Conservation (phyloP, 371 early-diverging fungal species). For the Syncephalastrum racemosum region DNA sequence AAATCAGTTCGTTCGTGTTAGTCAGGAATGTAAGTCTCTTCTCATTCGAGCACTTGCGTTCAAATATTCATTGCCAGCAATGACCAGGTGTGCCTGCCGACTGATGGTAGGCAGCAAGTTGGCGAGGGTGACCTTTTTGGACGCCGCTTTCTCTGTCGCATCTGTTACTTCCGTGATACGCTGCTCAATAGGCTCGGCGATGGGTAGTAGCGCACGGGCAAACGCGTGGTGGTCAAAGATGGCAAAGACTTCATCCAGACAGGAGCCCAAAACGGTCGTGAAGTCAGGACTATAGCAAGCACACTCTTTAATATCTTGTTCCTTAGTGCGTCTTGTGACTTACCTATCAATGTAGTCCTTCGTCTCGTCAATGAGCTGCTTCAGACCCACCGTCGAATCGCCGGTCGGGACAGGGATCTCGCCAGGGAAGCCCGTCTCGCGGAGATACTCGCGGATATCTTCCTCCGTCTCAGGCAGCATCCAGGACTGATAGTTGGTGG, state of each 20-base stretch:
- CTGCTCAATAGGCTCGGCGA: constrained; percentile 14
- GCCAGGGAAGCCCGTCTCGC: constrained; percentile 52
- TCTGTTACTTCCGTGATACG: constrained; percentile 32
- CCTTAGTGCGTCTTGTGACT: not conserved
- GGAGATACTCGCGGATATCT: constrained; percentile 61
- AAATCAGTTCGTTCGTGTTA: not conserved
- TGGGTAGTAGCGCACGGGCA: constrained; percentile 28
- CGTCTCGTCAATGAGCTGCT: constrained; percentile 75
- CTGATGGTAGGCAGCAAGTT: constrained; percentile 76
- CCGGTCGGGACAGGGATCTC: constrained; percentile 17
- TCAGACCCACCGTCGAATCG: constrained; percentile 44
- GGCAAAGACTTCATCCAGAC: constrained; percentile 63
- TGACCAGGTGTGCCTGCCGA: constrained; percentile 73
- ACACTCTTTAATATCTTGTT: not conserved
- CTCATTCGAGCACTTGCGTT: constrained; percentile 49
- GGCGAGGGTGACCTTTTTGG: constrained; percentile 67
- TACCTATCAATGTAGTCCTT: constrained; percentile 80
- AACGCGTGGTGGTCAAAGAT: constrained; percentile 49
- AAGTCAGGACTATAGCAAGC: constrained; percentile 58
- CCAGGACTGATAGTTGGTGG: constrained; percentile 46
- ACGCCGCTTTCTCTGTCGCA: constrained; percentile 17
- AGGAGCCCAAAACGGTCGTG: constrained; percentile 41
- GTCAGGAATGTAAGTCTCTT: not conserved
- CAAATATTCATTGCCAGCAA: constrained; percentile 84
- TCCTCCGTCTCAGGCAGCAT: constrained; percentile 71